Conservation (phyloP, 2,329 filamentous ascomycete genomes). For the Pseudogymnoascus sp. region DNA sequence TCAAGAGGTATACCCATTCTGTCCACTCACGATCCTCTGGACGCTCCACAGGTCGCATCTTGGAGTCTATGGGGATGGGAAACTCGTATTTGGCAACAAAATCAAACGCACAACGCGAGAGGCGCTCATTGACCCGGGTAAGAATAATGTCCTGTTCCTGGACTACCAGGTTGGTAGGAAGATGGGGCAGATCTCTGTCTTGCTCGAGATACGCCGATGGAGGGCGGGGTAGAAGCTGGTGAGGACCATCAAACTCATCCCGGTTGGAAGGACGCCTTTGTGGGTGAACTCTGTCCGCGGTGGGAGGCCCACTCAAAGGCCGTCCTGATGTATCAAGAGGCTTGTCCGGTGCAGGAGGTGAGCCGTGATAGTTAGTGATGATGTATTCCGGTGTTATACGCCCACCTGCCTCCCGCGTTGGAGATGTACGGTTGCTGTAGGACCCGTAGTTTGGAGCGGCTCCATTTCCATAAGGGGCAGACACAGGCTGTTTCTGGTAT, state of each 20-base stretch:
- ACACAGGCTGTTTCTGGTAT: constrained; percentile 23
- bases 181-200: constrained; percentile 70
- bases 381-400: constrained; percentile 28
- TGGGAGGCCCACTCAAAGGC: constrained; percentile 38
- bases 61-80: constrained; percentile 62
- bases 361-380: constrained; percentile 38
- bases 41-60: constrained; percentile 68
- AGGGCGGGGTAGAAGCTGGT: constrained; percentile 70
- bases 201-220: constrained; percentile 63
- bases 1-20: constrained; percentile 83
- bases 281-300: constrained; percentile 37
- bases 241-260: constrained; percentile 83
- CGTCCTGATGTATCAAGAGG: constrained; percentile 44
- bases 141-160: constrained; percentile 80
- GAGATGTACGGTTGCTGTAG: constrained; percentile 22
- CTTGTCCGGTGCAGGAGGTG: constrained; percentile 53
- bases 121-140: constrained; percentile 70
- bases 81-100: constrained; percentile 90
- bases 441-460: constrained; percentile 24
- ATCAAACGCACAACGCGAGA: constrained; percentile 80
- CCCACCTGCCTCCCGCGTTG: constrained; percentile 26
- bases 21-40: constrained; percentile 80
- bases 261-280: constrained; percentile 70
- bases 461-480: constrained; percentile 23
- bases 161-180: constrained; percentile 73